phyloP scores from a whole-genome alignment of 2,329 filamentous ascomycete species.

The Claviceps arundinis region DNA sequence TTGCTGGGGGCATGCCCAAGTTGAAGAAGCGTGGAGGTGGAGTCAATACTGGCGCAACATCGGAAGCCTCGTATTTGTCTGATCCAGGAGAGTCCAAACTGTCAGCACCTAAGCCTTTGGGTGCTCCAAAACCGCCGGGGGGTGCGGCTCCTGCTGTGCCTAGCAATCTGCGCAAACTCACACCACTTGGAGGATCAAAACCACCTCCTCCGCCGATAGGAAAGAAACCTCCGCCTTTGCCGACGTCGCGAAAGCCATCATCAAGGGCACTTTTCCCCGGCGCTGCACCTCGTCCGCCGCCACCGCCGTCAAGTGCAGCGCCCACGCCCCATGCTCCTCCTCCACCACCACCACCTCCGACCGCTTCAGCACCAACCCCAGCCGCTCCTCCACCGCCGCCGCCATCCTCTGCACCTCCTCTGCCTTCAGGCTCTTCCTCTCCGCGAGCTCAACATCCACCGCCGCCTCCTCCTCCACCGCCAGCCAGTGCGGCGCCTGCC shows the following conservation, averaged over 20 bases:
- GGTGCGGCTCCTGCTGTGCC: slow-evolving; percentile 46
- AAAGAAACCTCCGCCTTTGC: slow-evolving; percentile 58
- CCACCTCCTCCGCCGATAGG: slow-evolving; percentile 63
- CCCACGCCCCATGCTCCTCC: slow-evolving; percentile 28
- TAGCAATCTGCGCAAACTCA: slow-evolving; percentile 45
- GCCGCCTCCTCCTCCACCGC: slow-evolving; percentile 21
- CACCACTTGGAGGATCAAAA: slow-evolving; percentile 18
- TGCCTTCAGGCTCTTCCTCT: slow-evolving; percentile 19
- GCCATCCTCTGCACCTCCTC: slow-evolving; percentile 6
- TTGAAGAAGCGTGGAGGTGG: slow-evolving; percentile 75
- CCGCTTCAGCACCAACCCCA: slow-evolving; percentile 23
- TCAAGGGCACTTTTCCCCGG: slow-evolving; percentile 18
- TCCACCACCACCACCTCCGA: slow-evolving; percentile 30
- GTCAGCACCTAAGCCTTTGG: slow-evolving; percentile 32
- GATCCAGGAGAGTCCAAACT: slow-evolving; percentile 45
- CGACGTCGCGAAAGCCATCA: slow-evolving; percentile 46
- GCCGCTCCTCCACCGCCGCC: slow-evolving; percentile 30
- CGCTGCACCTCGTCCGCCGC: slow-evolving; percentile 22
- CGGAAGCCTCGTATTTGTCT: slow-evolving; percentile 60
- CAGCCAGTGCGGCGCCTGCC: slow-evolving; percentile 17
- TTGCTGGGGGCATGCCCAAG: slow-evolving; percentile 92
- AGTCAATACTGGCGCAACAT: slow-evolving; percentile 49
- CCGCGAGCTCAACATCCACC: slow-evolving; percentile 21
- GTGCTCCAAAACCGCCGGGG: slow-evolving; percentile 46
- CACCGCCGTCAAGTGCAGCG: slow-evolving; percentile 22